Evolutionary conservation across 106 monocot species (phyloP), one percentile per base, ranked within the genome.

Genomic region (Dendrobium officinale): DNA sequence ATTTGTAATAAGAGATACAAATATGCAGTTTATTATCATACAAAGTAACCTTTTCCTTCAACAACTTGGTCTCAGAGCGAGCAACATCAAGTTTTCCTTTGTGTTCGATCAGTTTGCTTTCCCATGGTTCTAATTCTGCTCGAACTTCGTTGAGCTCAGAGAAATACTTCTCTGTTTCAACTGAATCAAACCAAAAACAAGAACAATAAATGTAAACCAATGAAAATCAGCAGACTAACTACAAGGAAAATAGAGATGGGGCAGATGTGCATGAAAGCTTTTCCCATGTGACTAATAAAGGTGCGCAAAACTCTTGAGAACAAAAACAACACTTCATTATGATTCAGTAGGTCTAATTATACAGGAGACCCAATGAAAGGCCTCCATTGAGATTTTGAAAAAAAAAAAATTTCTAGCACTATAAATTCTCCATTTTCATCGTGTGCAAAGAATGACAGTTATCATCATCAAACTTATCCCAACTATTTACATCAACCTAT

Each of bases 91-190:
- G 87, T 77, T 87, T 92, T 80, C 99, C 99, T 90, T 95, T 95
- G 79, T 93, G 95, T 79, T 88, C 89, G 89, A 99, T 95, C 55
- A 88, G 75, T 87, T 93, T 91, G 49, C 80, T 95, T 85, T 99
- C 95, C 99, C 99, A 99, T 19, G 99, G 99, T 90, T 99, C 91
- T 75, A 99, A 84, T 77, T 99, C 95, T 79, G 86, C 82, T 58
- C 95, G 91, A 5, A 99, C 94, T 79, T 90, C 64, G 47, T 78
- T 81, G 80, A 95, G 99, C 87, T 95, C 93, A 81, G 75, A 75
- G 61, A 86, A 80, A 73, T 87, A 80, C 48, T 77, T 95, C 84
- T 95, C 93, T 49, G 95, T 90, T 91, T 99, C 95, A 79, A 79
- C 99, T 99, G 92, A 24, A 81, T 55, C 67, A 64, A 26, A 72